These are phyloP conservation scores for Vaccinium vitisidaea DNA, from an alignment of 148 eudicot species.

Conservation along the genomic window DNA sequence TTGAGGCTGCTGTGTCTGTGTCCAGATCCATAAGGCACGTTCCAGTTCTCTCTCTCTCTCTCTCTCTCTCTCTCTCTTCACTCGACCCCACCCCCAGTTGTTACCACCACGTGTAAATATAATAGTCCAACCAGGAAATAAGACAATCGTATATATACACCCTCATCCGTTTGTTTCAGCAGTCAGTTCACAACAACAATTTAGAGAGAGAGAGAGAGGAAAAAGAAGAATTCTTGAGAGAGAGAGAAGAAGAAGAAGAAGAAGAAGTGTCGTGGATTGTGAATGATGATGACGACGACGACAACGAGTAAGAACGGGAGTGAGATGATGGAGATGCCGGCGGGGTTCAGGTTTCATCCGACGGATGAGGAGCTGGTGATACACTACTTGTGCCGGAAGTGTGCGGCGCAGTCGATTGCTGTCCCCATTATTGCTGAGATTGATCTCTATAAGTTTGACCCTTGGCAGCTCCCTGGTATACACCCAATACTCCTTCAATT, in stretches of 20 bases:
- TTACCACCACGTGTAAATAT: conserved; percentile 20
- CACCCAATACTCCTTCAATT: not conserved
- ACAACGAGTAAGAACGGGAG: not conserved
- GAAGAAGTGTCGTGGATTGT: not conserved
- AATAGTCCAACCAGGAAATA: too few species aligned
- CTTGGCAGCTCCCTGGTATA: conserved; percentile 65
- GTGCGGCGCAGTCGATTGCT: conserved; percentile 43
- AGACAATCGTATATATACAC: conserved; percentile 2
- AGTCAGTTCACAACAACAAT: not conserved
- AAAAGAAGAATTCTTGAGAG: not conserved
- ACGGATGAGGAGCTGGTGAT: conserved; percentile 65
- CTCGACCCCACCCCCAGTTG: not conserved
- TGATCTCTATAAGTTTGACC: conserved; percentile 68
- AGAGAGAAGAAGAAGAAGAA: not conserved
- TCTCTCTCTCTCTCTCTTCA: too few species aligned
- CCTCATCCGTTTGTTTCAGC: not conserved
- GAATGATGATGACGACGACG: conserved; percentile 9
- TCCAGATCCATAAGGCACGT: conserved; percentile 3
- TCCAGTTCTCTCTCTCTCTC: not conserved
- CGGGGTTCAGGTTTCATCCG: conserved; percentile 65
- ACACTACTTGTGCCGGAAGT: conserved; percentile 52
- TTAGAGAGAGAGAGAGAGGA: not conserved
- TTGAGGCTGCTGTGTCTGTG: not conserved
- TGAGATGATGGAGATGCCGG: conserved; percentile 37
- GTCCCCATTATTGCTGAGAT: conserved; percentile 59